These are phyloP conservation scores for Kalmanozyma brasiliensis DNA, from an alignment of 1,284 basidiomycete genomes.

Conservation along the genomic window DNA sequence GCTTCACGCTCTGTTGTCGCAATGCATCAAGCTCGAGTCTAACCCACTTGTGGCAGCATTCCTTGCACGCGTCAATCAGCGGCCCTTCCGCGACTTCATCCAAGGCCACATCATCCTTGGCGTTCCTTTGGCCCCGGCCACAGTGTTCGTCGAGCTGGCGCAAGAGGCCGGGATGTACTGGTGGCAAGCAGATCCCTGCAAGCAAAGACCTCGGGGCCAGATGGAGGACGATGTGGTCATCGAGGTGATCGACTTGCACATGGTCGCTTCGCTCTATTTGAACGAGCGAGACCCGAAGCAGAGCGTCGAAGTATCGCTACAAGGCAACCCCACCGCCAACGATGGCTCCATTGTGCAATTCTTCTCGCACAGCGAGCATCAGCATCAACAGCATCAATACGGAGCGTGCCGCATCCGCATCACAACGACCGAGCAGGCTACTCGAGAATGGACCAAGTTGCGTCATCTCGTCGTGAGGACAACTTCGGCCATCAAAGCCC, in stretches of 20 bases:
- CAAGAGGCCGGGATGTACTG: constrained; percentile 46
- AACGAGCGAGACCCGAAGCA: constrained; percentile 33
- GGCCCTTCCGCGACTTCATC: constrained; percentile 44
- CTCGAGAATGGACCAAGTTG: constrained; percentile 29
- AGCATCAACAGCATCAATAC: constrained; percentile 45
- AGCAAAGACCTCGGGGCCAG: neutral
- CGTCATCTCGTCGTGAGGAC: constrained; percentile 29
- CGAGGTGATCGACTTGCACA: constrained; percentile 41
- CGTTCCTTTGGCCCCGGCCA: constrained; percentile 37
- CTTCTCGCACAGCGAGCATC: constrained; percentile 38
- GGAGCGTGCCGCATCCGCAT: constrained; percentile 38
- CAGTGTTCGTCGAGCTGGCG: constrained; percentile 49
- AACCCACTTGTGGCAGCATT: constrained; percentile 27
- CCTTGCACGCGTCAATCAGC: constrained; percentile 24
- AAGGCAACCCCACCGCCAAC: constrained; percentile 23
- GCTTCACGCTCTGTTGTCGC: constrained; percentile 17
- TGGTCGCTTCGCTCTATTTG: constrained; percentile 44
- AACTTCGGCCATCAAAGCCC: constrained; percentile 10
- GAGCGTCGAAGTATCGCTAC: constrained; percentile 33
- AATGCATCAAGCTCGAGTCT: constrained; percentile 26
- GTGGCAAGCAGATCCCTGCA: constrained; percentile 24
- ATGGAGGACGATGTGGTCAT: constrained; percentile 32
- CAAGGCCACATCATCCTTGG: constrained; percentile 48
- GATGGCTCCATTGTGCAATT: constrained; percentile 44
- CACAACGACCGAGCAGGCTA: neutral